phyloP scores from a whole-genome alignment of 1,139 yeast species.

The Blastobotrys malaysiensis region DNA sequence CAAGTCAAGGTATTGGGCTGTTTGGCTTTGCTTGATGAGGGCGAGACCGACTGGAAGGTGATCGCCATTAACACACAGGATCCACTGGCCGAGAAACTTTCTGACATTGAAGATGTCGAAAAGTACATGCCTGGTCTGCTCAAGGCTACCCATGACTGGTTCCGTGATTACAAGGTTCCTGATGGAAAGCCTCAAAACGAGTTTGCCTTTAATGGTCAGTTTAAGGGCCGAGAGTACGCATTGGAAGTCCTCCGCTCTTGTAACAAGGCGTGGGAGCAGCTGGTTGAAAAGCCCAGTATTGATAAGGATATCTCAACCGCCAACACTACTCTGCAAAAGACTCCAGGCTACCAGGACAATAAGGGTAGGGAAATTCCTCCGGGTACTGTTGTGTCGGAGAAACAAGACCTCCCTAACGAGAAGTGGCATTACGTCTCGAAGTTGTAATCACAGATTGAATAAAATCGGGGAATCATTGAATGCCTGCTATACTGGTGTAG shows the following conservation, averaged over 20 bases:
- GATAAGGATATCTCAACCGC: conserved; percentile 3
- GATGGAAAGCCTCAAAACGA: conserved; percentile 86
- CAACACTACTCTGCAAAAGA: conserved; percentile 10
- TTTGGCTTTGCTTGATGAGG: conserved; percentile 84
- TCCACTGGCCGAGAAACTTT: conserved; percentile 65
- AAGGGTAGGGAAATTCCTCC: neutral
- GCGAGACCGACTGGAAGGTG: conserved; percentile 92
- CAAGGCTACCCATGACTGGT: conserved; percentile 84
- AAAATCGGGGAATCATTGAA: neutral
- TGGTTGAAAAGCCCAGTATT: conserved; percentile 47
- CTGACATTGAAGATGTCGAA: conserved; percentile 73
- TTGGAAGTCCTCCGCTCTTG: conserved; percentile 67
- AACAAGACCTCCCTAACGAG: neutral
- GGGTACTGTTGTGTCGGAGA: neutral
- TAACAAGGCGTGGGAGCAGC: conserved; percentile 63
- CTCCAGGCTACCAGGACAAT: conserved; percentile 5
- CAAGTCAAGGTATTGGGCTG: conserved; percentile 82
- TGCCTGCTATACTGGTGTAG: too few relatives aligned
- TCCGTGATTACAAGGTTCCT: conserved; percentile 83
- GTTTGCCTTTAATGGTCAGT: conserved; percentile 81
- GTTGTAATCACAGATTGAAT: neutral
- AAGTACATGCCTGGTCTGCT: conserved; percentile 73
- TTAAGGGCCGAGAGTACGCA: conserved; percentile 68
- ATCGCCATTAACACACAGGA: conserved; percentile 71
- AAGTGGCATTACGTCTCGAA: conserved; percentile 5